Percentiles rank a stretch among this genome's conserved stretches.
Evolutionary conservation across 352 stramenopile genomes (phyloP).

Genomic region (Pythium volutum): DNA sequence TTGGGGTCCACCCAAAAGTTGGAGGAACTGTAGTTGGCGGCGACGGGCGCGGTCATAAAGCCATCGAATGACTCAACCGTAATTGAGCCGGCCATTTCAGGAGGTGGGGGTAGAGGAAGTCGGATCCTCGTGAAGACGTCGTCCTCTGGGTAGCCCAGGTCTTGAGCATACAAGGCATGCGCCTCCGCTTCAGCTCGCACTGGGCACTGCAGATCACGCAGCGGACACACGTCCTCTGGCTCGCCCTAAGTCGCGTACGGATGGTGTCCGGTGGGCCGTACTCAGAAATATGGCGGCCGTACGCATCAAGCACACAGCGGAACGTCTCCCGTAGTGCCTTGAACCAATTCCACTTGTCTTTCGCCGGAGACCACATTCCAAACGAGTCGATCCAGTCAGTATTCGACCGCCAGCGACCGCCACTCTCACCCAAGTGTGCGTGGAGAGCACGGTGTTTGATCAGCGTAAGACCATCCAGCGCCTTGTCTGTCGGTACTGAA

Average conservation of each 20-base stretch:
- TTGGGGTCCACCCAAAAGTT: background rate
- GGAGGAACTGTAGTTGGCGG: background rate
- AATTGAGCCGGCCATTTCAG: too few species aligned
- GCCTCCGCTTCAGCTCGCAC: background rate
- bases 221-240: background rate
- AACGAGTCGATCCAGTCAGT: too few species aligned
- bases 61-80: too few species aligned
- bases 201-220: background rate
- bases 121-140: background rate
- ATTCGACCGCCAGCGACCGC: too few species aligned
- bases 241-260: background rate
- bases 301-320: background rate
- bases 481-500: background rate
- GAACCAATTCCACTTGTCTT: background rate
- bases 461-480: background rate
- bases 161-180: background rate
- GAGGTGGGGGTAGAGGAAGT: too few species aligned
- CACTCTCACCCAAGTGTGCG: background rate
- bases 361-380: background rate
- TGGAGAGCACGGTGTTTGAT: background rate
- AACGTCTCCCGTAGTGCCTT: background rate
- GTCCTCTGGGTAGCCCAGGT: background rate
- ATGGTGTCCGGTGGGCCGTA: background rate
- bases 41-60: too few species aligned
- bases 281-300: background rate